phyloP scores from a whole-genome alignment of 352 stramenopile genomes.

The Phytophthora rubi region DNA sequence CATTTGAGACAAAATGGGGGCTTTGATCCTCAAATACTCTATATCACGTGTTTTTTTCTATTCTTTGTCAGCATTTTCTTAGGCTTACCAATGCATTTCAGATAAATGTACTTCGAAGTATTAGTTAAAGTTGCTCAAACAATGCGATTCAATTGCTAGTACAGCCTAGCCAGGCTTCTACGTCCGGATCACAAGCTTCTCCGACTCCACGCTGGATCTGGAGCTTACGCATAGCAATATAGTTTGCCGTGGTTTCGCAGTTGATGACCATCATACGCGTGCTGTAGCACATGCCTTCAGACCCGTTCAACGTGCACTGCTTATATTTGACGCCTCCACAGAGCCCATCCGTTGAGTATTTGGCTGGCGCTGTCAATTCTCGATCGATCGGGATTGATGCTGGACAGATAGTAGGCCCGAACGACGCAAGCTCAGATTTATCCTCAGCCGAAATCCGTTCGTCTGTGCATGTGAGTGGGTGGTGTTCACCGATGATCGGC shows the following conservation, averaged over 20 bases:
- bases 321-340: constrained; percentile 42
- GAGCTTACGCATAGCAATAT: constrained; percentile 37
- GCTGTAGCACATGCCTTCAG: constrained; percentile 50
- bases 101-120: too few species aligned
- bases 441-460: constrained; percentile 11
- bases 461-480: constrained; percentile 15
- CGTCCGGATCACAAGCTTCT: constrained; percentile 26
- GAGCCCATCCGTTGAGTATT: constrained; percentile 32
- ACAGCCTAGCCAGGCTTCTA: constrained; percentile 50
- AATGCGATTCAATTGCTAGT: background rate
- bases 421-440: background rate
- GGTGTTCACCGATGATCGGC: constrained; percentile 15
- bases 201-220: constrained; percentile 42
- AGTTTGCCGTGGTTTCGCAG: constrained; percentile 26
- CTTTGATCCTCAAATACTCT: too few species aligned
- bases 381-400: constrained; percentile 7
- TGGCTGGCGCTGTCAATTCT: constrained; percentile 13
- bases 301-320: constrained; percentile 27
- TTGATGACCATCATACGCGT: constrained; percentile 43
- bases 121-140: too few species aligned
- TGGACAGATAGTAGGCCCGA: background rate
- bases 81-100: too few species aligned
- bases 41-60: too few species aligned
- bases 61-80: too few species aligned
- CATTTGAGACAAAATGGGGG: too few species aligned